phyloP scores from a whole-genome alignment of 208 protist species.

The Acanthamoeba sp. region DNA sequence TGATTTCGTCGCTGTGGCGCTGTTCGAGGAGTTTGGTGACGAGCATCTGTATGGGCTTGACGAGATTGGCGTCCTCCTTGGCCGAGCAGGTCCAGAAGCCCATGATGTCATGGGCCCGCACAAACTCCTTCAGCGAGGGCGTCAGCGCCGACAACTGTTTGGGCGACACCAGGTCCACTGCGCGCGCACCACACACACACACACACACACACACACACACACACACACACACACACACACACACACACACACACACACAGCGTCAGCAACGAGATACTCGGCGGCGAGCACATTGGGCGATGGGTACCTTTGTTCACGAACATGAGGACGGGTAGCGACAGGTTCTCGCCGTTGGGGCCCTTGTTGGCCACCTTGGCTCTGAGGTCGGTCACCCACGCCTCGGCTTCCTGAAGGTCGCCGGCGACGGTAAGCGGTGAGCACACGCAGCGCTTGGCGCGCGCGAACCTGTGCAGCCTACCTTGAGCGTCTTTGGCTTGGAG shows the following conservation, averaged over 20 bases:
- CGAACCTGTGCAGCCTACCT: not conserved
- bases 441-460: not conserved
- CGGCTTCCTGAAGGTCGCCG: not conserved
- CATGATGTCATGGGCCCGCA: constrained; percentile 1
- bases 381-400: constrained; percentile 1
- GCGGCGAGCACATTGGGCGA: no score
- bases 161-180: constrained; percentile 31
- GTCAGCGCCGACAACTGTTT: constrained; percentile 57
- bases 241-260: no score
- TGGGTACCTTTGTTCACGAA: constrained; percentile 48
- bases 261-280: no score
- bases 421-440: not conserved
- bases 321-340: not conserved
- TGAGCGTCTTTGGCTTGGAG: constrained; percentile 31
- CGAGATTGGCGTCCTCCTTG: constrained; percentile 30
- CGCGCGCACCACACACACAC: not conserved
- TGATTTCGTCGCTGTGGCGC: constrained; percentile 63
- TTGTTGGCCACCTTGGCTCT: constrained; percentile 11
- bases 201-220: no score
- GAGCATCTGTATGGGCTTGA: not conserved
- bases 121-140: constrained; percentile 41
- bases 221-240: not conserved
- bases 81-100: constrained; percentile 53
- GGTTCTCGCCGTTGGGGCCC: constrained; percentile 9
- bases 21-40: constrained; percentile 52